Evolutionary conservation across 148 eudicot species (phyloP).

Genomic region (Fagopyrum tataricum): DNA sequence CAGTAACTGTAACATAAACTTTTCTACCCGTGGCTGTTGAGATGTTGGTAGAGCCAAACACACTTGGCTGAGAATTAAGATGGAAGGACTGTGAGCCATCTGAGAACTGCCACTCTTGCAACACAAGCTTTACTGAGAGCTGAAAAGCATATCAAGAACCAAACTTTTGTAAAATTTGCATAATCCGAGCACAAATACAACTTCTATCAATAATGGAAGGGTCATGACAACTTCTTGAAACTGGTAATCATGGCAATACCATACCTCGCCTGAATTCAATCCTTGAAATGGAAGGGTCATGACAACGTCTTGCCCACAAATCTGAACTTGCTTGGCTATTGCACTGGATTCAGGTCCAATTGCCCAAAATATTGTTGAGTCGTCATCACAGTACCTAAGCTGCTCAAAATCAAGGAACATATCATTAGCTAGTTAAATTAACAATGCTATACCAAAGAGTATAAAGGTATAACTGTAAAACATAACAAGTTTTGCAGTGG

Average conservation of each 20-base stretch:
- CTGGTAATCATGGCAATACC: not conserved
- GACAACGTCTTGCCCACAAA: slow-evolving; percentile 70
- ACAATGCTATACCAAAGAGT: not conserved
- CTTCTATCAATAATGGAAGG: not conserved
- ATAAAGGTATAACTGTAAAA: not conserved
- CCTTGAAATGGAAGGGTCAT: slow-evolving; percentile 85
- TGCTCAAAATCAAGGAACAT: not conserved
- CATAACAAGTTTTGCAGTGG: not conserved
- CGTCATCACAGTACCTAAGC: slow-evolving; percentile 70
- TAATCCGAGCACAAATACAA: not conserved
- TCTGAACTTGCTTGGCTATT: slow-evolving; percentile 57
- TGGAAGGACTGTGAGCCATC: slow-evolving; percentile 63
- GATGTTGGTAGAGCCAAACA: slow-evolving; percentile 40
- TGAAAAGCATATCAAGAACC: not conserved
- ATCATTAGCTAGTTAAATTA: not conserved
- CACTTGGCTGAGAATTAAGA: slow-evolving; percentile 38
- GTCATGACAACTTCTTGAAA: no score
- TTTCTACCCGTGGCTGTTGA: slow-evolving; percentile 68
- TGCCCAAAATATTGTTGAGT: slow-evolving; percentile 92
- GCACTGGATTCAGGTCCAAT: slow-evolving; percentile 62
- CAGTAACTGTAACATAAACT: slow-evolving; percentile 56
- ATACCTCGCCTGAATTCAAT: slow-evolving; percentile 62
- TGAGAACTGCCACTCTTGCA: slow-evolving; percentile 90
- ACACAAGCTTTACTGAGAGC: slow-evolving; percentile 2
- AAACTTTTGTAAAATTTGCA: no score